A percentile compares a stretch with the other conserved stretches of the same genome.
Conservation (phyloP, 2,329 filamentous ascomycete species). For the Aspergillus sp. region DNA sequence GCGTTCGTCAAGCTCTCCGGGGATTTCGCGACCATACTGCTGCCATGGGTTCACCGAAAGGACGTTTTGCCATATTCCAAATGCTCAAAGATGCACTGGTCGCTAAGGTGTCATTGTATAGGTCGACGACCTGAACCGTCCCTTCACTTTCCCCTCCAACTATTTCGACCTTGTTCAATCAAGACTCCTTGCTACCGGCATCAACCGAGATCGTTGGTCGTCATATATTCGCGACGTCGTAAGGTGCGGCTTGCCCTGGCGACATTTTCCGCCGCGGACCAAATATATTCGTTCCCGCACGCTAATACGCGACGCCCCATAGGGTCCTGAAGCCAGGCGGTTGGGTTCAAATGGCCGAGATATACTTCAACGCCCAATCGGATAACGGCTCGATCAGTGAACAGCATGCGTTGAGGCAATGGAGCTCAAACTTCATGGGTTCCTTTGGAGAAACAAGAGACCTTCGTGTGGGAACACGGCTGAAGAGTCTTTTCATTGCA, state of each 20-base stretch:
- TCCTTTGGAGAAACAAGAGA: slow-evolving; percentile 57
- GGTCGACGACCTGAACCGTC: slow-evolving; percentile 62
- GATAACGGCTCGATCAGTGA: slow-evolving; percentile 69
- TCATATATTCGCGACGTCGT: slow-evolving; percentile 68
- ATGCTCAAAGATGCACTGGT: slow-evolving; percentile 1
- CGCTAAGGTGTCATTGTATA: slow-evolving; percentile 17
- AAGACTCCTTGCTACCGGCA: slow-evolving; percentile 49
- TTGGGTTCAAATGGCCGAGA: slow-evolving; percentile 83
- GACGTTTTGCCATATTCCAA: neutral
- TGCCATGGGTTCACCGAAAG: neutral
- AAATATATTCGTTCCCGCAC: neutral
- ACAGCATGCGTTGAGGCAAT: slow-evolving; percentile 54
- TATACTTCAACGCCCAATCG: slow-evolving; percentile 77
- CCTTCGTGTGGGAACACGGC: slow-evolving; percentile 52
- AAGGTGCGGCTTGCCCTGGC: slow-evolving; percentile 24
- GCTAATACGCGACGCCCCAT: slow-evolving; percentile 6
- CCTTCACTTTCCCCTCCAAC: slow-evolving; percentile 58
- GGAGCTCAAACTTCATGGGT: slow-evolving; percentile 57
- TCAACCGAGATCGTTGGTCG: slow-evolving; percentile 63
- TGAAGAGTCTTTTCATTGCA: slow-evolving; percentile 49
- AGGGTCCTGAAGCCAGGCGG: slow-evolving; percentile 58
- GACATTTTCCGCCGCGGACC: neutral
- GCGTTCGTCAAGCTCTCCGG: too few species aligned
- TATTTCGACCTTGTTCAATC: slow-evolving; percentile 80
- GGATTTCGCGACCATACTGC: neutral